Base-by-base conservation (phyloP, 495 filamentous ascomycete genomes). In the Penicillium cosmopolitanum region DNA sequence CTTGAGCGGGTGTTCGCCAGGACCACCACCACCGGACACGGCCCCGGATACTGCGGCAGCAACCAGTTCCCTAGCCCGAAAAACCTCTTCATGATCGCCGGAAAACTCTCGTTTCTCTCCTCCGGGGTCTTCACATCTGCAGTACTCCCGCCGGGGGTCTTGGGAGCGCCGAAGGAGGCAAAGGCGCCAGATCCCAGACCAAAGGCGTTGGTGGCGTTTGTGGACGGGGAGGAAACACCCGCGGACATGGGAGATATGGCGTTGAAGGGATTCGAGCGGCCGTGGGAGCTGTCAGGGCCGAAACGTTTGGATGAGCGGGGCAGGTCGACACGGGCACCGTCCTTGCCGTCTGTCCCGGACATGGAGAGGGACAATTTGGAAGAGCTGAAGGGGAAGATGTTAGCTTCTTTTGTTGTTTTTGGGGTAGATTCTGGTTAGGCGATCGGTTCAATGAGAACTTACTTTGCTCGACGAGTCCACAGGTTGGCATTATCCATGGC, bases 381-480 rank as follows among this genome's bases (percentile, higher is more conserved):
- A 73, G 85, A 82, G 82, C 89, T 93, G 70, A 44, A 31, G 16
- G 5, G 31, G 38, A 53, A 35, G 23, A 35, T 23, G 33, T 56
- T 21, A 46, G 38, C 23, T 23, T 4, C 23, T 23, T 23, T 23
- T 3, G 3, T 0, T 23, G 2, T 57, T 40, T 51, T 10, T 3
- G n/a, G 19, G 23, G 4, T 0, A 58, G 6, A 34, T 7, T 23
- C 34, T 15, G 43, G 52, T 47, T 3, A 40, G 25, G 51, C 12
- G 31, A 23, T 43, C 23, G 18, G 5, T 12, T 56, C 48, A 48
- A 19, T n/a, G 15, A 53, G 40, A 69, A 69, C 89, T 78, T 84
- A 96, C 92, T 93, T 96, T 71, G 90, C 86, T 75, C 93, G 90
- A 73, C 93, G 89, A 82, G 88, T 92, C 93, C 93, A 97, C 85